Conservation (phyloP, 345 rosid species). For the Sisymbrium irio region DNA sequence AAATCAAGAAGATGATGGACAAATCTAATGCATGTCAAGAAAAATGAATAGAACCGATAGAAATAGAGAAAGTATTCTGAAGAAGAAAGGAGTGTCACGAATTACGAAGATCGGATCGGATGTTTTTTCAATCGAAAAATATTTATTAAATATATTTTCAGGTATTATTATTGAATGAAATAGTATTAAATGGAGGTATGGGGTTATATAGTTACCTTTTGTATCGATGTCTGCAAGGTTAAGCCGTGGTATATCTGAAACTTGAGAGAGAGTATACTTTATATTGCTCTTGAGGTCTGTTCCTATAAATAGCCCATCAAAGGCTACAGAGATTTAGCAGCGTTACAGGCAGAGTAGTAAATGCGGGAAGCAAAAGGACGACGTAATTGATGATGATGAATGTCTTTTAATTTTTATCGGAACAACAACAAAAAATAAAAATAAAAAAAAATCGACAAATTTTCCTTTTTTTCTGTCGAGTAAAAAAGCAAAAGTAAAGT, state of each 20-base stretch:
- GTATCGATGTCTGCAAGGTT: slow-evolving; percentile 3
- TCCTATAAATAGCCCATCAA: slow-evolving; percentile 19
- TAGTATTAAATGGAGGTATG: neutral
- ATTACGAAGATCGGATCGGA: neutral
- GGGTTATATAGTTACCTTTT: neutral
- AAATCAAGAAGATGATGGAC: slow-evolving; percentile 12
- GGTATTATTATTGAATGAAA: neutral
- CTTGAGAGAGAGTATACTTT: neutral
- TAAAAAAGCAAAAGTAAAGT: slow-evolving; percentile 35
- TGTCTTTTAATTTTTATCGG: neutral
- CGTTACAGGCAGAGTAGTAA: slow-evolving; percentile 28
- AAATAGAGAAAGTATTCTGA: neutral
- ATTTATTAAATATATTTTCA: neutral
- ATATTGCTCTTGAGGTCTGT: neutral
- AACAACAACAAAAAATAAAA: neutral
- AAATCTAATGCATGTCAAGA: slow-evolving; percentile 17
- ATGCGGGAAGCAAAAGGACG: slow-evolving; percentile 33
- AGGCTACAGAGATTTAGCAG: slow-evolving; percentile 34
- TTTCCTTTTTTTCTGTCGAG: slow-evolving; percentile 6
- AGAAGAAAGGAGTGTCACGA: neutral
- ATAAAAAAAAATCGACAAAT: neutral
- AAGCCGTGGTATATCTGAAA: neutral
- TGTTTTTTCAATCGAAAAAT: neutral
- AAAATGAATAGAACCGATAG: neutral
- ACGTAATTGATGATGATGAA: slow-evolving; percentile 13